phyloP scores from a whole-genome alignment of 805 yeast species.

The Ogataea degrootiae region DNA sequence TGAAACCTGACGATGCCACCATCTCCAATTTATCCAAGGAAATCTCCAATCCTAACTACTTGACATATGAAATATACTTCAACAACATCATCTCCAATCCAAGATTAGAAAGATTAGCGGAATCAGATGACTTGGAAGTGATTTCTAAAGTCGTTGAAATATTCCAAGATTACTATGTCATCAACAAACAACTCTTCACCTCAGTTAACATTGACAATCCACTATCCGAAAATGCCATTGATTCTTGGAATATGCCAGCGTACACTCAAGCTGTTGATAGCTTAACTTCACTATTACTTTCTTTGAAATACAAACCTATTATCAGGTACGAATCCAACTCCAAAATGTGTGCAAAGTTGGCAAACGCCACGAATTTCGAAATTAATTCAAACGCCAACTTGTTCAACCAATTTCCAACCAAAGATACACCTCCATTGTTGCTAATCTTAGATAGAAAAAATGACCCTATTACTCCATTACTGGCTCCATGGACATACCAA shows the following conservation, averaged over 20 bases:
- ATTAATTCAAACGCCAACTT: constrained; percentile 53
- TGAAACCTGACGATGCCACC: constrained; percentile 66
- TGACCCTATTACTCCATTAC: constrained; percentile 90
- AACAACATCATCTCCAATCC: constrained; percentile 71
- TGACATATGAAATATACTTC: constrained; percentile 71
- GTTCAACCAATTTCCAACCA: constrained; percentile 58
- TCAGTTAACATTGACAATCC: constrained; percentile 28
- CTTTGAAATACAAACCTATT: constrained; percentile 72
- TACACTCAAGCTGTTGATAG: constrained; percentile 38
- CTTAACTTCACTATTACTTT: constrained; percentile 55
- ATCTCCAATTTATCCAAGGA: constrained; percentile 61
- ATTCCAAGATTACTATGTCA: constrained; percentile 75
- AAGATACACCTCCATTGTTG: constrained; percentile 67
- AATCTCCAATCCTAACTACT: constrained; percentile 72
- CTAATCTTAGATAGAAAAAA: constrained; percentile 76
- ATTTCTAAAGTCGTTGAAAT: constrained; percentile 74
- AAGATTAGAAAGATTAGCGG: constrained; percentile 82
- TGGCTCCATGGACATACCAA: constrained; percentile 97
- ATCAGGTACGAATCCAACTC: constrained; percentile 76
- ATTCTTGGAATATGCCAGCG: constrained; percentile 42
- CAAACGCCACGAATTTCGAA: constrained; percentile 57
- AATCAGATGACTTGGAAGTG: constrained; percentile 81
- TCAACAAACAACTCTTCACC: constrained; percentile 59
- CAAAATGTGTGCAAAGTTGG: constrained; percentile 57
- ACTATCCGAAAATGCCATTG: constrained; percentile 23